Conservation (phyloP, 225 moss, liverwort and hornwort species). For the Marchantia paleacea region DNA sequence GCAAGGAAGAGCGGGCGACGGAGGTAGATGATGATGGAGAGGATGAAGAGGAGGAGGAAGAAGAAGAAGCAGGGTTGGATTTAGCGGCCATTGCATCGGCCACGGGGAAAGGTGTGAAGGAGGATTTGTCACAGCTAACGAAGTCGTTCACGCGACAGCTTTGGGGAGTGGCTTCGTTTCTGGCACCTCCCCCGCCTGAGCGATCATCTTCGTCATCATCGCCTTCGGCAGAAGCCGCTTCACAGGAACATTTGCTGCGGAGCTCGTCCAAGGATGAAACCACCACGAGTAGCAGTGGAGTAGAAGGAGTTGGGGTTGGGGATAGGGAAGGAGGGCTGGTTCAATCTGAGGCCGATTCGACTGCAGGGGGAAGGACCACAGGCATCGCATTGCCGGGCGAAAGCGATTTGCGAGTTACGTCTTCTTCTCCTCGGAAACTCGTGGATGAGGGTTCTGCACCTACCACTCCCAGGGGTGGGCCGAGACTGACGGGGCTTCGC, state of each 20-base stretch:
- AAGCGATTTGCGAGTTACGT: not conserved
- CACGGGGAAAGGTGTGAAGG: conserved; percentile 67
- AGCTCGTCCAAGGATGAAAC: conserved; percentile 25
- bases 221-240: conserved; percentile 1
- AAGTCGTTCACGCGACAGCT: conserved; percentile 79
- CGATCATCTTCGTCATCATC: conserved; percentile 12
- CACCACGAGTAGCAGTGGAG: not conserved
- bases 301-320: not conserved
- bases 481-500: conserved; percentile 70
- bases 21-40: conserved; percentile 36
- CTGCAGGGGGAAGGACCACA: not conserved
- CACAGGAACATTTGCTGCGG: conserved; percentile 12
- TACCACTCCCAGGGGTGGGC: conserved; percentile 48
- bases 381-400: conserved; percentile 12
- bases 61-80: conserved; percentile 29
- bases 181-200: conserved; percentile 70
- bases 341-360: not conserved
- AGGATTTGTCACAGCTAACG: conserved; percentile 75
- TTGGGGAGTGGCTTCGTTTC: conserved; percentile 90
- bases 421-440: conserved; percentile 8
- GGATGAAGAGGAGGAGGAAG: conserved; percentile 45
- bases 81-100: conserved; percentile 39
- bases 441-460: conserved; percentile 24
- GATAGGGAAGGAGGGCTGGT: not conserved
- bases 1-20: conserved; percentile 17